Conservation (phyloP, 148 eudicot genomes). For the Rhododendron ferrugineum region DNA sequence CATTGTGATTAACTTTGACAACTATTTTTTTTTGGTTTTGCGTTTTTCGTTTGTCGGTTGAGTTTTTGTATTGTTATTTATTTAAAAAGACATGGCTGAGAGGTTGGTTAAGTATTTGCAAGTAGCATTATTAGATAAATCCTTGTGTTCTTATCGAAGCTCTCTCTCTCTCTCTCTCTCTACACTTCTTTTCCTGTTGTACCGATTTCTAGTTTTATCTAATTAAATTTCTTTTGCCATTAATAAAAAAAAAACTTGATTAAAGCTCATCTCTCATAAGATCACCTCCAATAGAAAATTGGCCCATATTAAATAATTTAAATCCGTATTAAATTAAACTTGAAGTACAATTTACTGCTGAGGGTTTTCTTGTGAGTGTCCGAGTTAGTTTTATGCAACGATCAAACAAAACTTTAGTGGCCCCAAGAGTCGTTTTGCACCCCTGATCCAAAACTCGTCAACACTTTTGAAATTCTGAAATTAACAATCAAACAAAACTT, state of each 20-base stretch:
- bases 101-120: not conserved
- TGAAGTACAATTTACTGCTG: too few relatives aligned
- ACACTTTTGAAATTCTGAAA: too few relatives aligned
- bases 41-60: too few relatives aligned
- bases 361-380: too few relatives aligned
- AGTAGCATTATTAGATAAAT: not conserved
- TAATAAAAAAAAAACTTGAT: not conserved
- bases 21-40: too few relatives aligned
- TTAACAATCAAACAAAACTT: too few relatives aligned
- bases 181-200: not conserved
- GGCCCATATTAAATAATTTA: not conserved
- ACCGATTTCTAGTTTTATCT: not conserved
- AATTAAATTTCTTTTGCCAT: not conserved
- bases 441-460: not conserved
- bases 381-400: too few relatives aligned
- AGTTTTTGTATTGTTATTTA: too few relatives aligned
- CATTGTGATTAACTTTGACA: too few relatives aligned
- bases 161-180: not conserved
- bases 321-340: too few relatives aligned
- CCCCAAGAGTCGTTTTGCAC: not conserved
- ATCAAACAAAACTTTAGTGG: not conserved
- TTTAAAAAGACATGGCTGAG: too few relatives aligned
- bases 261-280: not conserved
- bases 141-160: not conserved
- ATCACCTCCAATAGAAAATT: not conserved